Percentiles rank a stretch among this genome's conserved stretches.
Conservation (phyloP, 1,284 basidiomycete genomes). For the Trichosporon coremiiforme region DNA sequence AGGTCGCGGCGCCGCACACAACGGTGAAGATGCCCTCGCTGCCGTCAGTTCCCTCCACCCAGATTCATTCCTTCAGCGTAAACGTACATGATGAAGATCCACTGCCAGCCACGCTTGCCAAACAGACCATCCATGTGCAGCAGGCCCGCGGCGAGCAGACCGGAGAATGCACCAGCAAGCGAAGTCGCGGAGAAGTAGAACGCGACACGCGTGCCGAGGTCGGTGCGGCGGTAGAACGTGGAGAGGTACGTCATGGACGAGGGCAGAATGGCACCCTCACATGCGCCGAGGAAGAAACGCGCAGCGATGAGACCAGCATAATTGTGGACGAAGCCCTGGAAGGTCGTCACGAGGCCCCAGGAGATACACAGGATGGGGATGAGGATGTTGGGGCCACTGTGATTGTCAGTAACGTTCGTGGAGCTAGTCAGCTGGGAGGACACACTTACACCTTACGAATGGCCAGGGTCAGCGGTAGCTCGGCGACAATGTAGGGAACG, state of each 20-base stretch:
- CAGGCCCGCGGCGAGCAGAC: conserved; percentile 60
- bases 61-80: too few relatives aligned
- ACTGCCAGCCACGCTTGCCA: conserved; percentile 59
- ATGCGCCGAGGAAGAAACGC: conserved; percentile 66
- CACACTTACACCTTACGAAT: conserved; percentile 34
- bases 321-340: conserved; percentile 63
- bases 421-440: neutral
- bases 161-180: conserved; percentile 56
- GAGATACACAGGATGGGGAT: conserved; percentile 63
- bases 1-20: conserved; percentile 58
- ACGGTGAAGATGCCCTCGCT: conserved; percentile 57
- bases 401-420: neutral
- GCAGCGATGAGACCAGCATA: conserved; percentile 66
- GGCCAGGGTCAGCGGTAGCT: conserved; percentile 38
- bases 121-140: conserved; percentile 59
- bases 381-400: conserved; percentile 39
- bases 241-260: conserved; percentile 56
- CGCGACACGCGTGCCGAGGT: conserved; percentile 61
- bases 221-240: conserved; percentile 61
- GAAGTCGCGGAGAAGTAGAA: conserved; percentile 62
- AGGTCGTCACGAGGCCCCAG: conserved; percentile 64
- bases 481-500: conserved; percentile 41
- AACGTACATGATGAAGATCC: conserved; percentile 60
- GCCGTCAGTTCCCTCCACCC: neutral
- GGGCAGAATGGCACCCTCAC: conserved; percentile 69